These are phyloP conservation scores for Rhizopogon salebrosus DNA, from an alignment of 768 basidiomycete genomes.

Conservation along the genomic window DNA sequence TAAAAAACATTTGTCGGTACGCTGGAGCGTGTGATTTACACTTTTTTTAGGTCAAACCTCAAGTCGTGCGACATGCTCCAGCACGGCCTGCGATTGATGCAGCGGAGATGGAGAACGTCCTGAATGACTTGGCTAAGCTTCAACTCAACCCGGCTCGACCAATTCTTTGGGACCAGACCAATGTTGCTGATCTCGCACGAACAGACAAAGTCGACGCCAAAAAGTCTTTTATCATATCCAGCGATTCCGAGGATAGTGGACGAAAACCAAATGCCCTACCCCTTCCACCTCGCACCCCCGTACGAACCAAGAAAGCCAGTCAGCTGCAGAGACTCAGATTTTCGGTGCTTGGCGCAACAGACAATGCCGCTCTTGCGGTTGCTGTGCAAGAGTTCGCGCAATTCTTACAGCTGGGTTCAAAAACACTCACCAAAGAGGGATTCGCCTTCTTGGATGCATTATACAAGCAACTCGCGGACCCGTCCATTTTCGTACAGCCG, in stretches of 20 bases:
- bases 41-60: constrained; percentile 24
- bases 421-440: constrained; percentile 63
- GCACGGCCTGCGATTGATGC: constrained; percentile 23
- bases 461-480: constrained; percentile 66
- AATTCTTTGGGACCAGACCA: constrained; percentile 47
- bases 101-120: constrained; percentile 48
- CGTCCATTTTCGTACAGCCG: constrained; percentile 52
- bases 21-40: constrained; percentile 1
- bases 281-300: constrained; percentile 24
- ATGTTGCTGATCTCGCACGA: constrained; percentile 33
- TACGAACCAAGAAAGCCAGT: constrained; percentile 37
- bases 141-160: constrained; percentile 44
- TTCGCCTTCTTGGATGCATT: constrained; percentile 66
- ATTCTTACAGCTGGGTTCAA: constrained; percentile 55
- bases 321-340: constrained; percentile 45
- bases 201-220: constrained; percentile 25
- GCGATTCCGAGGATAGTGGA: constrained; percentile 29
- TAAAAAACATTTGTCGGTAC: constrained; percentile 13
- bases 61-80: constrained; percentile 16
- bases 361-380: constrained; percentile 50
- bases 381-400: constrained; percentile 57
- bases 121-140: constrained; percentile 56
- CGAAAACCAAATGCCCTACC: constrained; percentile 11
- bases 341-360: constrained; percentile 39
- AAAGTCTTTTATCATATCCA: constrained; percentile 33